These are phyloP conservation scores for Zalaria sp. DNA, from an alignment of 2,329 filamentous ascomycete species.

Conservation along the genomic window DNA sequence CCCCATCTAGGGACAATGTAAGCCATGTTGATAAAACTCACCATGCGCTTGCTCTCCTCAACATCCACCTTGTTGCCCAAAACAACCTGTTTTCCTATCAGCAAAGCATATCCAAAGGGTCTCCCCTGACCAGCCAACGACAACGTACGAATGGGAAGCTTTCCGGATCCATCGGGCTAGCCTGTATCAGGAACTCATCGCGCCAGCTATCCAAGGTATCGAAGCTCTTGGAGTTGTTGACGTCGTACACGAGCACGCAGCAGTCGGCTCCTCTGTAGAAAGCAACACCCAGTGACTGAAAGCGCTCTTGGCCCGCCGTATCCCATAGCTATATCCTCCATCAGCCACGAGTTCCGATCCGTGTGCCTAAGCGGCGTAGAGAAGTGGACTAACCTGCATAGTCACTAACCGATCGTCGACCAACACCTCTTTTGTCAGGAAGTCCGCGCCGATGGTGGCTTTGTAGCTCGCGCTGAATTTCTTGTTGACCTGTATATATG, in stretches of 20 bases:
- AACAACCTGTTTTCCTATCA: conserved; percentile 51
- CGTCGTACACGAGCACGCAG: conserved; percentile 94
- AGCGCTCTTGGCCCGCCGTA: conserved; percentile 91
- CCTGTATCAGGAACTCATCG: conserved; percentile 96
- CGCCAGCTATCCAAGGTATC: conserved; percentile 97
- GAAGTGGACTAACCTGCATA: conserved; percentile 59
- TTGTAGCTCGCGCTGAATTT: conserved; percentile 99
- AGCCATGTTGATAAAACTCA: conserved; percentile 23
- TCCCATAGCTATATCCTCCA: conserved; percentile 66
- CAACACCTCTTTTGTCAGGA: conserved; percentile 92
- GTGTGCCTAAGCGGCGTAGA: too few species aligned
- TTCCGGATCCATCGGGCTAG: conserved; percentile 87
- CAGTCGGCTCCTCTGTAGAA: conserved; percentile 97
- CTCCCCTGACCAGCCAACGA: neutral
- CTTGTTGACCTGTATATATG: conserved; percentile 73
- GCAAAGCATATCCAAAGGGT: neutral
- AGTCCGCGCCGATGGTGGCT: conserved; percentile 96
- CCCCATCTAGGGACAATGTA: too few species aligned
- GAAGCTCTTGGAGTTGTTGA: conserved; percentile 99
- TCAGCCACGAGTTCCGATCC: neutral
- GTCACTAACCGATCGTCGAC: conserved; percentile 96
- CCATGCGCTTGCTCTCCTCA: conserved; percentile 91
- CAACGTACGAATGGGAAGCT: conserved; percentile 85
- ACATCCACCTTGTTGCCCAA: conserved; percentile 99
- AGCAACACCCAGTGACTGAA: conserved; percentile 90